Evolutionary conservation across 441 rosid genomes (phyloP).

Genomic region (Croton setiger): DNA sequence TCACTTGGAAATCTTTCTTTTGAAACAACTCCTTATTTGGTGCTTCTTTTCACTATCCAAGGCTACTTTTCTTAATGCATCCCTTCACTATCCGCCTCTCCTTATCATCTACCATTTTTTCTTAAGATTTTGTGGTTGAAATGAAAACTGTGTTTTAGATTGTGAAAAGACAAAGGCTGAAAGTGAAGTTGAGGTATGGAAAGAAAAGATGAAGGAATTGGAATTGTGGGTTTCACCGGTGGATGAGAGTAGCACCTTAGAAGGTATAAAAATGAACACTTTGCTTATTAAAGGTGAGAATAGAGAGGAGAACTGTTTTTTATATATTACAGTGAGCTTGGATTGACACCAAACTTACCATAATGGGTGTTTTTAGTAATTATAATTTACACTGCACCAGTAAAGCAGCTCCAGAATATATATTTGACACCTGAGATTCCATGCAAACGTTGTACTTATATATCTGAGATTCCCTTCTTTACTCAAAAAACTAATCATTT

Average conservation of each 20-base stretch:
- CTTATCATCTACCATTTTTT: constrained; percentile 10
- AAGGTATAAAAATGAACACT: constrained; percentile 11
- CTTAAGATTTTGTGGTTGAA: not conserved
- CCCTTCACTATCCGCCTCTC: constrained; percentile 16
- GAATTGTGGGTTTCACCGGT: constrained; percentile 27
- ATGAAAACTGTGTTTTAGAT: constrained; percentile 40
- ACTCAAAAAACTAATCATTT: not conserved
- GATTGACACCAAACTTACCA: not conserved
- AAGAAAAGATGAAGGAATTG: constrained; percentile 43
- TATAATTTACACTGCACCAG: not conserved
- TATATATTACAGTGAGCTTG: not conserved
- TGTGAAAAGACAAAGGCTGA: constrained; percentile 47
- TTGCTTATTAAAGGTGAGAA: constrained; percentile 24
- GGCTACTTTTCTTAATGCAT: constrained; percentile 25
- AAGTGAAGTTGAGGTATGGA: constrained; percentile 43
- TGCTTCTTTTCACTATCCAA: constrained; percentile 31
- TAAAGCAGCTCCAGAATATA: not conserved
- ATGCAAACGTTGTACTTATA: constrained; percentile 10
- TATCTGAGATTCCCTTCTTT: constrained; percentile 2
- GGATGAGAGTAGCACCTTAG: constrained; percentile 20
- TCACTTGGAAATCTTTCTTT: constrained; percentile 32
- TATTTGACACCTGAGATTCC: constrained; percentile 1
- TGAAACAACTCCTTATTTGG: constrained; percentile 28
- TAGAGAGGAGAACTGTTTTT: not conserved
- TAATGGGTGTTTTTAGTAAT: not conserved